Conservation (phyloP, 176 grass and related monocot species). For the Aegilops tauschii region DNA sequence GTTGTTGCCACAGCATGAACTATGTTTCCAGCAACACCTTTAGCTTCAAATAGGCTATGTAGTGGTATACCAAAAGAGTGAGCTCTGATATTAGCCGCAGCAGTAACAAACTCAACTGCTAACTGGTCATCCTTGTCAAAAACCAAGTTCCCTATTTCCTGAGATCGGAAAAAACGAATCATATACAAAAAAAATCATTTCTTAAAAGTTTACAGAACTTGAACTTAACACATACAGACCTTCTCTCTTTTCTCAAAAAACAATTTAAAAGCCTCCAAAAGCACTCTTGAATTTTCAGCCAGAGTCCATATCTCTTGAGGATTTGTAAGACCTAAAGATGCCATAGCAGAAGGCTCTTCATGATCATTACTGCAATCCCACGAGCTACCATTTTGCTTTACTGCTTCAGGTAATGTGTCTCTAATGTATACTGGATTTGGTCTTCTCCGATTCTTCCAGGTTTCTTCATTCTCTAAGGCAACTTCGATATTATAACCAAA, state of each 20-base stretch:
- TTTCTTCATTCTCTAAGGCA: slow-evolving; percentile 84
- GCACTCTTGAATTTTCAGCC: slow-evolving; percentile 84
- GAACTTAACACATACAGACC: slow-evolving; percentile 31
- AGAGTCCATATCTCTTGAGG: slow-evolving; percentile 91
- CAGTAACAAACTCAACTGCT: slow-evolving; percentile 91
- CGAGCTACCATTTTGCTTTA: slow-evolving; percentile 52
- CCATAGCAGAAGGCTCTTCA: slow-evolving; percentile 65
- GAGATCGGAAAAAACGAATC: neutral
- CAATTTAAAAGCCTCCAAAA: slow-evolving; percentile 81
- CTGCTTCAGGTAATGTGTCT: slow-evolving; percentile 50
- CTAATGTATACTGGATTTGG: slow-evolving; percentile 69
- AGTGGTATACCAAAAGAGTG: slow-evolving; percentile 89
- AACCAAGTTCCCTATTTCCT: slow-evolving; percentile 86
- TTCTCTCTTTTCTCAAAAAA: slow-evolving; percentile 88
- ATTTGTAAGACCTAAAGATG: slow-evolving; percentile 70
- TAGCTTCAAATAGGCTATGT: slow-evolving; percentile 97
- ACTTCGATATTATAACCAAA: slow-evolving; percentile 89
- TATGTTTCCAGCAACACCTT: slow-evolving; percentile 99
- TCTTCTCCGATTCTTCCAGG: slow-evolving; percentile 82
- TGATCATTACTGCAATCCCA: slow-evolving; percentile 28
- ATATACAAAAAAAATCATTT: neutral
- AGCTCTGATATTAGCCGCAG: slow-evolving; percentile 97
- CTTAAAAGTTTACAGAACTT: neutral
- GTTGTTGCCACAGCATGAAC: slow-evolving; percentile 99
- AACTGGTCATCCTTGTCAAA: slow-evolving; percentile 99